A percentile compares a stretch with the other conserved stretches of the same genome.
Evolutionary conservation across 1,139 yeast genomes (phyloP).

Genomic region (Debaryomycetaceae sp.): DNA sequence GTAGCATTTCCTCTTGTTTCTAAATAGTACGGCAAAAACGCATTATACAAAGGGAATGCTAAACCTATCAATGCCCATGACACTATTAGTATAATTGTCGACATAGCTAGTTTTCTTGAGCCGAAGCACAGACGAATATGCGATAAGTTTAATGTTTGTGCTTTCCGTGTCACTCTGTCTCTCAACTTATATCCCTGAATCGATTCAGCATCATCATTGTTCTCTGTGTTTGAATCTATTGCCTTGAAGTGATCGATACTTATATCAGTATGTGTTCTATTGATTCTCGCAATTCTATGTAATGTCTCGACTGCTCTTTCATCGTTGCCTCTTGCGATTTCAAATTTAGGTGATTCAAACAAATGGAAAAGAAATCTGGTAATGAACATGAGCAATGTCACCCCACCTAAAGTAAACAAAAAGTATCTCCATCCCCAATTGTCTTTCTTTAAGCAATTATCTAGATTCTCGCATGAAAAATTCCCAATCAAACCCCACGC

Average conservation of each 20-base stretch:
- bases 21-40: slow-evolving; percentile 39
- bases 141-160: slow-evolving; percentile 25
- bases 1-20: slow-evolving; percentile 32
- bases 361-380: slow-evolving; percentile 35
- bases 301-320: slow-evolving; percentile 33
- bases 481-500: slow-evolving; percentile 42
- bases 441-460: slow-evolving; percentile 29
- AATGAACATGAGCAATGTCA: slow-evolving; percentile 34
- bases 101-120: slow-evolving; percentile 28
- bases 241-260: slow-evolving; percentile 28
- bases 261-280: slow-evolving; percentile 20
- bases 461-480: slow-evolving; percentile 26
- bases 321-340: slow-evolving; percentile 38
- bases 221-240: slow-evolving; percentile 21
- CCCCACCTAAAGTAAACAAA: slow-evolving; percentile 38
- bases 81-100: slow-evolving; percentile 32
- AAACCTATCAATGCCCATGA: slow-evolving; percentile 45
- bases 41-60: slow-evolving; percentile 45
- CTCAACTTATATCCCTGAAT: slow-evolving; percentile 10
- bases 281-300: slow-evolving; percentile 34
- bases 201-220: neutral
- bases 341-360: slow-evolving; percentile 38
- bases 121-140: slow-evolving; percentile 38
- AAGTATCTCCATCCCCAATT: slow-evolving; percentile 46
- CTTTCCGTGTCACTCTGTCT: slow-evolving; percentile 19